Base-by-base conservation (phyloP, 257 asterid genomes). In the Nicotiana undulata region DNA sequence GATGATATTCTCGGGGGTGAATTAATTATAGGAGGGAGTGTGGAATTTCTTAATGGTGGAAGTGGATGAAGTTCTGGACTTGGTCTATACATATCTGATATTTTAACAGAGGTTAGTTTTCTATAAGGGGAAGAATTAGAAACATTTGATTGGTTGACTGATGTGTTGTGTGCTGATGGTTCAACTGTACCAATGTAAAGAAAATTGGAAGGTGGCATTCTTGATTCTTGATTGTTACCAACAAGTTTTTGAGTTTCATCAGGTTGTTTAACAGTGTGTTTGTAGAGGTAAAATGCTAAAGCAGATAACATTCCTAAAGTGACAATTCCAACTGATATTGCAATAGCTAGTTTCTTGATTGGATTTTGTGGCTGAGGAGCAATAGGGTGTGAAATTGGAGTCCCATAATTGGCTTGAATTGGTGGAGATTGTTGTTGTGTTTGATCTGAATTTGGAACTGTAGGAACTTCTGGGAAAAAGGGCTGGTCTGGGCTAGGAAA, bases 31-130 rank as follows among this genome's bases (percentile, higher is more conserved):
- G 91, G 91, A 12, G 92, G 93, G 16, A 90, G 90, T 15, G 89
- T 93, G 0, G 92, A 93, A 84, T 91, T 94, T 64, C 90, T 87
- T 70, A 96, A 59, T 5, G 98, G 97, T 66, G 99, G 99, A 84
- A 96, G 87, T 9, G 99, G 99, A 83, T 96, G 99, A 37, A 94
- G 98, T 67, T 96, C 99, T 9, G 99, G 99, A 75, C 99, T 96
- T 3, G 99, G 99, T 76, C 99, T 85, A 64, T 94, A 94, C 15
- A 97, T 90, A 0, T 90, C 93, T 15, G 91, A 89, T 90, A 90
- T 88, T 80, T 91, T 93, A 3, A 85, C 88, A 0, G 98, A 79
- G 22, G 87, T 93, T 22, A 96, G 72, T 66, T 93, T 96, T 32
- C 91, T 80, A 78, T 92, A 89, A 22, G 98, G 97, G 3, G 98